Evolutionary conservation across 139 green algal species (phyloP), one percentile per base, ranked within the genome.

Genomic region (Nannochloris sp.): DNA sequence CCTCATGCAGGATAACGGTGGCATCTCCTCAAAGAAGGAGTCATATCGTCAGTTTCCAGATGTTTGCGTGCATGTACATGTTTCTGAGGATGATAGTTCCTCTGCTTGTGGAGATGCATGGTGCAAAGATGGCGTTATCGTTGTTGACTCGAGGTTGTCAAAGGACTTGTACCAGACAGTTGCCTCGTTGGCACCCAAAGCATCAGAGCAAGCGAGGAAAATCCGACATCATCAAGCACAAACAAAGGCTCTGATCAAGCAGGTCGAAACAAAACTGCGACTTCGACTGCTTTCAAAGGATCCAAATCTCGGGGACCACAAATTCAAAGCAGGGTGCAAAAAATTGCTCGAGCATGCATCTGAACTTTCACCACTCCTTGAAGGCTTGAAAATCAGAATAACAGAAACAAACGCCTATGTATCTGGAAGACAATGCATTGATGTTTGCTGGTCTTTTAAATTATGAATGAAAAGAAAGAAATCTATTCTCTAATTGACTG

Each of bases 401-500:
- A 75, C 46, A 0, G 69, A 82, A 25, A 51, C 66, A 9, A 87
- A 84, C 53, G 56, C 56, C 1, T 43, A 85, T 8, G 48, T 56
- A 1, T 61, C 73, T 1, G 82, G 78, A 44, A 62, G 70, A 21
- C 19, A 34, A 5, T 61, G 48, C n/a, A 77, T 89, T 24, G 69
- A 83, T 48, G 76, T 89, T 60, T 76, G 81, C 1, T 79, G 74
- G 60, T 69, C 81, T 57, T 87, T 76, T 67, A 54, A 44, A 46
- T 24, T 61, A 31, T 46, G 43, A 44, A 29, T 19, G 51, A 25
- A 34, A 58, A 29, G 40, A 57, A 36, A 57, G 15, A 36, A 5
- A 44, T 9, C 57, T 66, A 69, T 40, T 73, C 71, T 36, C 65
- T 49, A 23, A 78, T 74, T 46, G 49, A 58, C 69, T 91, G 78